Conservation (phyloP, 2,329 filamentous ascomycete genomes). For the Ceratocystiopsis brevicomis region DNA sequence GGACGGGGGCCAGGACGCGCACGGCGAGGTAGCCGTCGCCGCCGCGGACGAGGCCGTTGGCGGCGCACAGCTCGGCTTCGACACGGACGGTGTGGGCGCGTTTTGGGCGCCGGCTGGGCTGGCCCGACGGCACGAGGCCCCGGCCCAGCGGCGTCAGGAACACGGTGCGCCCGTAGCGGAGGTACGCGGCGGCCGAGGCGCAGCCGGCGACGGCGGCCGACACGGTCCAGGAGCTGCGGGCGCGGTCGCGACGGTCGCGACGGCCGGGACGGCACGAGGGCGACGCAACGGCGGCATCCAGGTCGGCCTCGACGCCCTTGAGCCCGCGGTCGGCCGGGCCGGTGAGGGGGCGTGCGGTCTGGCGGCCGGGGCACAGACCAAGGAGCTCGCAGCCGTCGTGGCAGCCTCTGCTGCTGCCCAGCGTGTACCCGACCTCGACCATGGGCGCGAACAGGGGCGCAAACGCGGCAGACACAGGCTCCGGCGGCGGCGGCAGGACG, state of each 20-base stretch:
- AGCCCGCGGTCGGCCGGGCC: constrained; percentile 17
- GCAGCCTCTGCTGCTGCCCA: constrained; percentile 11
- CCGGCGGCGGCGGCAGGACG: too few relatives aligned
- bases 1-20: constrained; percentile 21
- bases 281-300: constrained; percentile 7
- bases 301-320: constrained; percentile 19
- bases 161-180: constrained; percentile 20
- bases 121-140: constrained; percentile 1
- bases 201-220: constrained; percentile 16
- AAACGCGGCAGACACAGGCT: constrained; percentile 2
- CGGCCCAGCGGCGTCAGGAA: constrained; percentile 11
- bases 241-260: neutral
- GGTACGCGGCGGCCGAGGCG: constrained; percentile 16
- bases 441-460: constrained; percentile 16
- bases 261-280: neutral
- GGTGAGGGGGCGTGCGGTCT: constrained; percentile 13
- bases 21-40: constrained; percentile 22
- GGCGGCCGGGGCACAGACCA: constrained; percentile 12
- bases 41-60: constrained; percentile 13
- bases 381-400: constrained; percentile 9
- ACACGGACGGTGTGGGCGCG: constrained; percentile 14
- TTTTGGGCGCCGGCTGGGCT: neutral
- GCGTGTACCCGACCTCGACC: constrained; percentile 24
- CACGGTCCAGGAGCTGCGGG: constrained; percentile 20
- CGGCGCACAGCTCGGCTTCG: constrained; percentile 24